Base-by-base conservation (phyloP, 1,284 basidiomycete species). In the Marasmius fiardii region DNA sequence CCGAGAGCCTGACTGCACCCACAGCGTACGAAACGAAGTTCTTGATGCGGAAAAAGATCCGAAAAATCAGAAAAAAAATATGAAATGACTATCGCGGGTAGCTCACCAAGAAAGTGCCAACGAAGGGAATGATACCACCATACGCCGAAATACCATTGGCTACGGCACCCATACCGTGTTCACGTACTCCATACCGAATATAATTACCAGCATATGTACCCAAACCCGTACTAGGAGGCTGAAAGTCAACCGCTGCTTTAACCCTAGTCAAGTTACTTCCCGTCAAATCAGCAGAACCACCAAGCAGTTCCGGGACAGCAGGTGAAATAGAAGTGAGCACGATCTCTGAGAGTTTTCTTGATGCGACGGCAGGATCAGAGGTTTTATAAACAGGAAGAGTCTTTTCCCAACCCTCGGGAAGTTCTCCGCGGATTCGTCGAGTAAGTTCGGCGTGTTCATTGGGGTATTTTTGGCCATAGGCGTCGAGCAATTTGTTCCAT, bases 141-240 rank as follows among this genome's bases (percentile, higher is more conserved):
- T 95, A 96, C 16, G 93, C 93, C 62, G 79, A 74, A 60, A 96
- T 72, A 73, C 93, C 93, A 72, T 96, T 96, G 67, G 89, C 92
- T 68, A 97, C 93, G 60, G 95, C 95, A 67, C 90, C 92, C 95
- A 98, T 98, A 66, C 81, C 95, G 74, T 98, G 95, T 75, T 98
- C 95, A 75, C 95, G 92, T 58, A 98, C 94, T 86, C 95, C 95
- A 76, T 92, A 98, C 56, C 93, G 91, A 71, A 98, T 86, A 74
- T 98, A 97, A 53, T 88, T 91, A 58, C 95, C 95, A 58, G 84
- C 75, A 74, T 94, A 97, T 62, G 74, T 80, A 59, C 95, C 95
- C 53, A 97, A 82, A 45, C 85, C 85, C 44, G 91, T 93, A 72
- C 82, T 88, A 20, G 92, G 90, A 55, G 85, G 90, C 75, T 98